Evolutionary conservation across 2,329 filamentous ascomycete species (phyloP), one percentile per base, ranked within the genome.

Genomic region (Aspergillus udagawae): DNA sequence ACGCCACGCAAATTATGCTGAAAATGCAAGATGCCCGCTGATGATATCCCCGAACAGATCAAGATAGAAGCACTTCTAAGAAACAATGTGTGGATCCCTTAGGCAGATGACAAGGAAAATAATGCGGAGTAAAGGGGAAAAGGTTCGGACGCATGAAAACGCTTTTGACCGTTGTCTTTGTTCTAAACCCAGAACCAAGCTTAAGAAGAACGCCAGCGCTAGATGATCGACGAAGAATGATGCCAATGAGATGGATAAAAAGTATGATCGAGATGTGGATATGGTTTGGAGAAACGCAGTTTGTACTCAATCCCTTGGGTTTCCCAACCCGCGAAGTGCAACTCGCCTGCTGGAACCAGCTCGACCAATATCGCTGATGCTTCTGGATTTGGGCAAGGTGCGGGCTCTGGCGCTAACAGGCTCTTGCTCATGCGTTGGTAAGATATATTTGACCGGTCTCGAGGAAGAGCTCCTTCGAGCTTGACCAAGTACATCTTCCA

Each of bases 401-500:
- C 61, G 64, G 7, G 55, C 50, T 50, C 49, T 54, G 25, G 41
- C 60, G 17, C 62, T 57, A 47, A 56, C 44, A 27, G 57, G 42
- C 49, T 67, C 63, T 14, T 60, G 57, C 8, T 62, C 61, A 4
- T 58, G 63, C 9, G 61, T 54, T 3, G 59, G 54, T 44, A 61
- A 35, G 14, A 57, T 62, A 21, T 66, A 61, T 29, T 69, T 66
- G 17, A 69, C 63, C 0, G 69, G 68, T 17, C 73, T 67, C 8
- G 70, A 56, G 4, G 73, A 72, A 4, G 72, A 71, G 17, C 73
- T 73, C 41, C 70, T 68, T 45, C 77, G 68, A 6, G 77, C 76
- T 64, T 78, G 75, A 38, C 75, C 74, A 27, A 79, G 69, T 21
- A 79, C 74, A 53, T 75, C 74, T 63, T 78, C 75, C 9, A 79